phyloP scores from a whole-genome alignment of 2,329 filamentous ascomycete genomes.

The Didymella pomorum region DNA sequence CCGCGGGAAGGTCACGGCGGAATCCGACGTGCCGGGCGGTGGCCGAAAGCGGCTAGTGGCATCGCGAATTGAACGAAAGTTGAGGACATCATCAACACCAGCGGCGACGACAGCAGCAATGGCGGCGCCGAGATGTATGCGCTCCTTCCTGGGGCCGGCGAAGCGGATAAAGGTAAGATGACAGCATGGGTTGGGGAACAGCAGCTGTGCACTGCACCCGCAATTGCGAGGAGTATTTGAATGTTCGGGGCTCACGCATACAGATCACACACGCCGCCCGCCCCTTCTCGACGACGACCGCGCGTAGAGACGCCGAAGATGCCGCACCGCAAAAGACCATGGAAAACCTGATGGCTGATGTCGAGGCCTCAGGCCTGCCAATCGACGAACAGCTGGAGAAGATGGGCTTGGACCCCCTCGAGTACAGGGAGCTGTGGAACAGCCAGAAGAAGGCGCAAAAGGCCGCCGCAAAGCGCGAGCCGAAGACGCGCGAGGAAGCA shows the following conservation, averaged over 20 bases:
- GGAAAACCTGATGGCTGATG: conserved; percentile 26
- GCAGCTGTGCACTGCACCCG: neutral
- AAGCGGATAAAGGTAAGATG: conserved; percentile 54
- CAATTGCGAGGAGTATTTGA: neutral
- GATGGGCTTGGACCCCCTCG: conserved; percentile 37
- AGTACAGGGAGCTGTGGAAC: conserved; percentile 42
- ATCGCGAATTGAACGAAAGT: conserved; percentile 31
- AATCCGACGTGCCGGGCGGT: conserved; percentile 45
- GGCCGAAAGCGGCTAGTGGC: conserved; percentile 33
- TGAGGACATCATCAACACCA: conserved; percentile 17
- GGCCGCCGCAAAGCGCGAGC: conserved; percentile 32
- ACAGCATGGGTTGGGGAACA: neutral
- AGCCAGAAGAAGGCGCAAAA: conserved; percentile 36
- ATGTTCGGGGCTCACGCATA: conserved; percentile 27
- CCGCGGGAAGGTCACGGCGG: conserved; percentile 42
- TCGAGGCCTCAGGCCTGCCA: conserved; percentile 34
- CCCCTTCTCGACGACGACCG: conserved; percentile 36
- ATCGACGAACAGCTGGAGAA: conserved; percentile 40
- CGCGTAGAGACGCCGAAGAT: conserved; percentile 32
- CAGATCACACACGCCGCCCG: conserved; percentile 39
- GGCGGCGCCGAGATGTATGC: conserved; percentile 55
- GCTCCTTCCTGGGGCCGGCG: conserved; percentile 53
- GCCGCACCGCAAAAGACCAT: conserved; percentile 25
- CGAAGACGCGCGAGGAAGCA: conserved; percentile 43
- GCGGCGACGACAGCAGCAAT: conserved; percentile 45